Conservation (phyloP, 2,329 filamentous ascomycete species). For the Diaporthe sp. region DNA sequence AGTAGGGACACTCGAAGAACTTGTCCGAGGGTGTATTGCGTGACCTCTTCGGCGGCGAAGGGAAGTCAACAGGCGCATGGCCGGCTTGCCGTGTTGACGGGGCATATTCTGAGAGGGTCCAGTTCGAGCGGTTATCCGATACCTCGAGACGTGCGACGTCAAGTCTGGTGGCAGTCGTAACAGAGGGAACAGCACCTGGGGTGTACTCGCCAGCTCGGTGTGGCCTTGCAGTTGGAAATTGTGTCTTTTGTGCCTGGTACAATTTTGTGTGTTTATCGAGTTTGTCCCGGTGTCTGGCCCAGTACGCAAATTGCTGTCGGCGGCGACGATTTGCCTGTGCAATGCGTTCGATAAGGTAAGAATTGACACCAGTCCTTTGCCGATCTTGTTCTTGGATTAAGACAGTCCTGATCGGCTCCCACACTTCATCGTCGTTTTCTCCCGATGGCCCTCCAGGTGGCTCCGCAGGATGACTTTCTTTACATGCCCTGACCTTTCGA, state of each 20-base stretch:
- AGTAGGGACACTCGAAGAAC: conserved; percentile 29
- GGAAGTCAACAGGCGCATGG: neutral
- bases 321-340: conserved; percentile 18
- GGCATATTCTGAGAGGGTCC: conserved; percentile 6
- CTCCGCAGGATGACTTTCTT: neutral
- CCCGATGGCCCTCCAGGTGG: neutral
- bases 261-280: conserved; percentile 5
- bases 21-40: neutral
- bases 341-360: conserved; percentile 20
- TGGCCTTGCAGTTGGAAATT: neutral
- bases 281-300: conserved; percentile 23
- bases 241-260: neutral
- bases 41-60: neutral
- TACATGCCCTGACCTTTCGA: neutral
- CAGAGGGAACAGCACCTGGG: neutral
- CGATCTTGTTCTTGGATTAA: neutral
- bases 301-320: conserved; percentile 30
- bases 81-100: conserved; percentile 7
- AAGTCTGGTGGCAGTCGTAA: conserved; percentile 11
- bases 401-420: conserved; percentile 27
- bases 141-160: neutral
- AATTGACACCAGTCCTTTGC: neutral
- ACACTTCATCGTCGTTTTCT: conserved; percentile 5
- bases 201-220: neutral
- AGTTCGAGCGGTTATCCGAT: conserved; percentile 5